Evolutionary conservation across 345 rosid species (phyloP), one percentile per base, ranked within the genome.

Genomic region (Populus deltoides): DNA sequence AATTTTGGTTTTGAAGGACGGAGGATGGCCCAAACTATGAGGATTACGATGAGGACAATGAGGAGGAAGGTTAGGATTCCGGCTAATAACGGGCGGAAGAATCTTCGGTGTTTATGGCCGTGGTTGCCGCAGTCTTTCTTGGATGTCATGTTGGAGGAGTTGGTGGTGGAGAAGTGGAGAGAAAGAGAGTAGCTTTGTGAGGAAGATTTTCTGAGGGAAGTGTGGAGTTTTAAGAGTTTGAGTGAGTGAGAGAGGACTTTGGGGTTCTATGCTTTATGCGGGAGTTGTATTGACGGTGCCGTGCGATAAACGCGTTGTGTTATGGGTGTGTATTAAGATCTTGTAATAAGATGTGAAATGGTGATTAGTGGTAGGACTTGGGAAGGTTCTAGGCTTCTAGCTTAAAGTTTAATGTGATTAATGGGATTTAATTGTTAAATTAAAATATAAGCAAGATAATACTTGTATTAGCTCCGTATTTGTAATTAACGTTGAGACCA

Each of bases 21-120:
- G 80, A 94, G 94, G 74, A 94, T 86, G 76, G 97, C 97, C 97
- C 97, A 97, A 15, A 89, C 70, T 11, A 97, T 78, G 77, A 97
- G 91, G 81, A 94, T 81, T 3, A 85, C 84, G 77, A 92, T 31
- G 2, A 92, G 86, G 71, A 78, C 84, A 11, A 92, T 33, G 83
- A 92, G 81, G 81, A 81, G 61, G 90, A 90, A 80, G 81, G 92
- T 24, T 38, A 90, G 75, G 72, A 97, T 84, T 1, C 88, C 84
- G 68, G 78, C 75, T 74, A 78, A 78, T 29, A 82, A 66, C 43
- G 24, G 18, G 24, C 85, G 77, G 82, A 82, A 71, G 33, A 78
- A 1, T 35, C 33, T 78, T 18, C 85, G 79, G 12, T 77, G 66
- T 39, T 35, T 45, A 20, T 78, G 16, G 29, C 77, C 79, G 67